Conservation (phyloP, 1,139 yeast species). For the Kurtzmaniella quercitrusa region DNA sequence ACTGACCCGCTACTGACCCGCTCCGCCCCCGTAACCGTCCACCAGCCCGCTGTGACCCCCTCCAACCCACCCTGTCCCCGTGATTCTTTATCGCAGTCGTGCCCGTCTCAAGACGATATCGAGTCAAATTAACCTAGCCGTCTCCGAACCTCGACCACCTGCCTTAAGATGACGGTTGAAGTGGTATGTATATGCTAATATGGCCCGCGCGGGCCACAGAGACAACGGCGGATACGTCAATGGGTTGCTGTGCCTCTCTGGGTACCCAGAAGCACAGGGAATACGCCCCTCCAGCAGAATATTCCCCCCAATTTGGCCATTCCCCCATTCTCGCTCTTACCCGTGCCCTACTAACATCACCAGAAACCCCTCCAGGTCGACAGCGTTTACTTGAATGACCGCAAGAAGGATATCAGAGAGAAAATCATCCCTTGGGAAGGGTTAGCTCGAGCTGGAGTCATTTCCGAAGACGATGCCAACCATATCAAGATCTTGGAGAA, state of each 20-base stretch:
- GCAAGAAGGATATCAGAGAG: slow-evolving; percentile 69
- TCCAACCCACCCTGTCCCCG: neutral
- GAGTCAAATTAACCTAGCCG: neutral
- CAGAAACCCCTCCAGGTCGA: slow-evolving; percentile 37
- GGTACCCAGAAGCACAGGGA: neutral
- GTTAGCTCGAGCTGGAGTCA: slow-evolving; percentile 67
- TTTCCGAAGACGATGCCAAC: slow-evolving; percentile 63
- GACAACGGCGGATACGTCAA: no score
- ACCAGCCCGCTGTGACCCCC: no score
- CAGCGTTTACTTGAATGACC: slow-evolving; percentile 68
- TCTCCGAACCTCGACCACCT: neutral
- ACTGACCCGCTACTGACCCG: no score
- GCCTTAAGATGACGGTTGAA: neutral
- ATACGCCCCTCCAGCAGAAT: no score
- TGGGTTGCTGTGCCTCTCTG: neutral
- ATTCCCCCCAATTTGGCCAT: neutral
- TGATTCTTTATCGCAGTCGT: neutral
- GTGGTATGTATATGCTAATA: neutral
- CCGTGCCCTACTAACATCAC: neutral
- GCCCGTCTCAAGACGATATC: slow-evolving; percentile 1
- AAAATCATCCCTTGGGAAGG: slow-evolving; percentile 95
- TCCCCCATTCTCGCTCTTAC: neutral
- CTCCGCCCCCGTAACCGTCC: neutral
- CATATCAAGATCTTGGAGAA: slow-evolving; percentile 64
- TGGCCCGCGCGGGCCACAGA: no score